phyloP scores from a whole-genome alignment of 176 grass and related monocot species.

The Miscanthus lutarioriparius region DNA sequence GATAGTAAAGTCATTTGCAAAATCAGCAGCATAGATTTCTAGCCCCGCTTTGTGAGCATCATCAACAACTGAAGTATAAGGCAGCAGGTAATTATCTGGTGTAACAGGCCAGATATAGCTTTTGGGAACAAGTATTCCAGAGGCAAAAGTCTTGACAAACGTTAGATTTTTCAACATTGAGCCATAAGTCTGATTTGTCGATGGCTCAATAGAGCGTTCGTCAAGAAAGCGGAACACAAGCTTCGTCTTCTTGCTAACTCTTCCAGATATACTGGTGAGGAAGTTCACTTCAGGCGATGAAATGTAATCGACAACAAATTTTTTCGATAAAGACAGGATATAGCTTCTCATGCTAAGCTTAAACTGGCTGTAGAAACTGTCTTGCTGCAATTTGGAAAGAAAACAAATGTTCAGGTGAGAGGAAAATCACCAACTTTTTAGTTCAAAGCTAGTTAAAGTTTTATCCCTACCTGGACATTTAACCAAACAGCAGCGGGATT shows the following conservation, averaged over 20 bases:
- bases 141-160: conserved; percentile 78
- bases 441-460: conserved; percentile 16
- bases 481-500: conserved; percentile 63
- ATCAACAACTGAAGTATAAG: conserved; percentile 49
- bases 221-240: conserved; percentile 84
- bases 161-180: conserved; percentile 66
- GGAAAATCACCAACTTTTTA: conserved; percentile 9
- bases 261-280: conserved; percentile 53
- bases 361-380: conserved; percentile 71
- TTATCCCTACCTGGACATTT: conserved; percentile 73
- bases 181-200: conserved; percentile 69
- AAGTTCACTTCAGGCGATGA: conserved; percentile 86
- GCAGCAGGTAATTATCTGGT: conserved; percentile 67
- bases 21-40: conserved; percentile 79
- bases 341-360: conserved; percentile 62
- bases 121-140: conserved; percentile 93
- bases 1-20: conserved; percentile 65
- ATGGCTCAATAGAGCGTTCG: conserved; percentile 53
- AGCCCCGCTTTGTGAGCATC: conserved; percentile 82
- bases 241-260: conserved; percentile 63
- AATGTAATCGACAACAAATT: conserved; percentile 44
- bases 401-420: neutral
- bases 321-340: conserved; percentile 48
- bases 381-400: conserved; percentile 54
- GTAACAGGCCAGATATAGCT: conserved; percentile 71